Evolutionary conservation across 108 stramenopile species (phyloP), one percentile per base, ranked within the genome.

Genomic region (Cyclotella cryptica): DNA sequence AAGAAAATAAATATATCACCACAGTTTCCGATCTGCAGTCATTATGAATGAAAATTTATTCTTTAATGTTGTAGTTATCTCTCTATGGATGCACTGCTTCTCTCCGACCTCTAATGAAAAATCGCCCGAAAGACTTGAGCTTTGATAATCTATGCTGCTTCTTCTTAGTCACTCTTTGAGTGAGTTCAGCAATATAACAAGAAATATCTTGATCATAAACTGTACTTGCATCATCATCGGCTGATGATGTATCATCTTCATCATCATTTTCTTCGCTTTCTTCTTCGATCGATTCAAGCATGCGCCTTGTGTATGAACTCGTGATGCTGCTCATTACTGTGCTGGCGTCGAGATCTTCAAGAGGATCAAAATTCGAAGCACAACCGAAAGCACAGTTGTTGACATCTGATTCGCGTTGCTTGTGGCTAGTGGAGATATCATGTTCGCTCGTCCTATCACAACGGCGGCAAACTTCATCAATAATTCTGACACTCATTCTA

Each of bases 401-500:
- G 8, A 8, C 49, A 35, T 35, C 6, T 2, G 2, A 35, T 35
- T 35, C 35, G 35, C 2, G 35, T 35, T 2, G 35, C 35, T 35
- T 35, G 2, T 35, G 4, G 35, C 6, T 39, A 39, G 39, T 63
- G 15, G 62, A 3, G 21, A 46, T 22, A 41, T 28, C 46, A 41
- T 28, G 24, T 6, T 46, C 42, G n/a, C 22, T 71, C 15, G 46
- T 59, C 41, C 49, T 57, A 30, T 70, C 47, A 41, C 61, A 64
- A 10, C 69, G 26, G 19, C 51, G 62, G 26, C 68, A n/a, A 46
- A 78, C 71, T 19, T 78, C 77, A 26, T 64, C 40, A n/a, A 57
- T 29, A 18, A 78, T 54, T 17, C 69, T 69, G 12, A 53, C 60
- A 30, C 63, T 78, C 77, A 78, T 71, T 49, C 69, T 49, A 57